Evolutionary conservation across 2,329 filamentous ascomycete genomes (phyloP), one percentile per base, ranked within the genome.

Genomic region (Ilyonectria sp.): DNA sequence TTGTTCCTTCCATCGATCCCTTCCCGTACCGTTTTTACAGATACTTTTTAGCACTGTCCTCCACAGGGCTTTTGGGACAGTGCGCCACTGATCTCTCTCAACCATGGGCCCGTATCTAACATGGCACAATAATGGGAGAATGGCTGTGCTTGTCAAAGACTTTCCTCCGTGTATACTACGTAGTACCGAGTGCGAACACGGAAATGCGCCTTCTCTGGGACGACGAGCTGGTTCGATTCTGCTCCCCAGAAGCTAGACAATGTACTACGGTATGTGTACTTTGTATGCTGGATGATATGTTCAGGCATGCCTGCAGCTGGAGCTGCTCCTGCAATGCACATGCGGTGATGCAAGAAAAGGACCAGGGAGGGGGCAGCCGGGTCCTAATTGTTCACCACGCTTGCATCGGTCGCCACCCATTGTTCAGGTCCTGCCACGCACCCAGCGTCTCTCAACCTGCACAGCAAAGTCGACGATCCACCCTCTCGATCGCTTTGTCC

Each of bases 321-420:
- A 61, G 63, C 55, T 61, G 65, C 62, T 71, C 65, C 53, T 74
- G 68, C 70, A 71, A 61, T 69, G 66, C 63, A 71, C 23, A 63
- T 70, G 69, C 68, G 66, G 44, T 65, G 62, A 73, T 74, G 72
- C 71, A 74, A 44, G 49, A 59, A 44, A 50, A 59, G 65, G 72
- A 56, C 60, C 55, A 59, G 61, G 65, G 19, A 63, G 65, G 60
- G 63, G 57, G 65, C 70, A 33, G 31, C 31, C n/a, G 59, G 53
- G 49, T 19, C 49, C 26, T 26, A 37, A 54, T 52, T 40, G 53
- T 43, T 56, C 35, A 29, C 26, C 57, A 63, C 61, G 55, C 56
- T 56, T 53, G 29, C 44, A 44, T 52, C 43, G 31, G 26, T 57
- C 59, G 46, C 56, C 44, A 59, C 53, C 37, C 44, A 53, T 58